These are phyloP conservation scores for Verticillium tricorpus DNA, from an alignment of 2,329 filamentous ascomycete genomes.

Conservation along the genomic window DNA sequence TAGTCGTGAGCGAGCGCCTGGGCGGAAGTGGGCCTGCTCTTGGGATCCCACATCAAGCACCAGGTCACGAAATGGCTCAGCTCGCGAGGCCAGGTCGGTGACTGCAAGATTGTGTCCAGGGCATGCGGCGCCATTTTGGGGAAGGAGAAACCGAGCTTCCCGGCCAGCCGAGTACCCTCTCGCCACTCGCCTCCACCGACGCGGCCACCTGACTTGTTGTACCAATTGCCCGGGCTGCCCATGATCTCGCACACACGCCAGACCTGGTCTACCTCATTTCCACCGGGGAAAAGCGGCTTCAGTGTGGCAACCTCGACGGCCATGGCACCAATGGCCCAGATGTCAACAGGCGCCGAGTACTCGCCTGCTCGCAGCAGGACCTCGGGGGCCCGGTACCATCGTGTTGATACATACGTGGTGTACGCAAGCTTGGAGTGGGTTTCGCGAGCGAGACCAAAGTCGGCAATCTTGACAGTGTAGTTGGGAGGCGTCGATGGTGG, in stretches of 20 bases:
- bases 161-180: conserved; percentile 85
- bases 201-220: conserved; percentile 80
- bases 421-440: conserved; percentile 95
- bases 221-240: conserved; percentile 98
- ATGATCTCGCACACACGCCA: conserved; percentile 99
- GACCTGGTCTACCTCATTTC: conserved; percentile 97
- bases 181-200: conserved; percentile 97
- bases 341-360: conserved; percentile 96
- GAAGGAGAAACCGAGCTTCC: conserved; percentile 97
- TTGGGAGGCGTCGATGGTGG: conserved; percentile 89
- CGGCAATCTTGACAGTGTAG: conserved; percentile 97
- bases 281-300: conserved; percentile 94
- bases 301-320: conserved; percentile 95
- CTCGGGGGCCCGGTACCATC: conserved; percentile 97
- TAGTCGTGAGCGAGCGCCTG: conserved; percentile 96
- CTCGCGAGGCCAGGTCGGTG: conserved; percentile 86
- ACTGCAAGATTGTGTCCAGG: conserved; percentile 87
- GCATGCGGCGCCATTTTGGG: conserved; percentile 98
- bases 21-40: conserved; percentile 81
- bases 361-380: conserved; percentile 90
- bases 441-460: conserved; percentile 95
- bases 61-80: conserved; percentile 93
- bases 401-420: conserved; percentile 95
- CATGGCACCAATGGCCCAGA: conserved; percentile 98
- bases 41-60: conserved; percentile 99